Evolutionary conservation across 129 eudicot species (phyloP).

Genomic region (Apium graveolens): DNA sequence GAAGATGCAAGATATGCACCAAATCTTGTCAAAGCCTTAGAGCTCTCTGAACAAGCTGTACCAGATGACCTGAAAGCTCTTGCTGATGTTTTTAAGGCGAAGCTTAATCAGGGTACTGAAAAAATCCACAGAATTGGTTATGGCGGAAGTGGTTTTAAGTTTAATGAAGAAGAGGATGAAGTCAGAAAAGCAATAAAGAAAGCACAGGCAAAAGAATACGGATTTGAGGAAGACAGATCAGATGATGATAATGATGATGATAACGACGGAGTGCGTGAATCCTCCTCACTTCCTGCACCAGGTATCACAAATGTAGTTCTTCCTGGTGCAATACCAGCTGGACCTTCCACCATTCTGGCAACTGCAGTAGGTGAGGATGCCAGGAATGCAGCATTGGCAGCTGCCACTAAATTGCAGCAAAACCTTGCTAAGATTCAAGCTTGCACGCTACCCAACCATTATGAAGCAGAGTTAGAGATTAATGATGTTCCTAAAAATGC

Average conservation of each 20-base stretch:
- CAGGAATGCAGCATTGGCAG: constrained; percentile 64
- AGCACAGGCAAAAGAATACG: constrained; percentile 86
- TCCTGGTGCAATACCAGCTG: constrained; percentile 22
- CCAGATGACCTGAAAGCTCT: constrained; percentile 28
- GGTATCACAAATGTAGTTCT: constrained; percentile 16
- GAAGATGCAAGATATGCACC: constrained; percentile 29
- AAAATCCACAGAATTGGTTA: constrained; percentile 28
- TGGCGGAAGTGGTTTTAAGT: constrained; percentile 35
- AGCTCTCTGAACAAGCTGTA: constrained; percentile 25
- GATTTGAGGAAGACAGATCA: constrained; percentile 80
- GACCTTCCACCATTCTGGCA: constrained; percentile 11
- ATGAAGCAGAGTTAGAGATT: constrained; percentile 81
- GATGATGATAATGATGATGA: constrained; percentile 69
- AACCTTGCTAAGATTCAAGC: constrained; percentile 78
- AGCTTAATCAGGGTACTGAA: constrained; percentile 26
- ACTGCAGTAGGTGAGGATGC: constrained; percentile 41
- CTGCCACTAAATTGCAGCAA: constrained; percentile 72
- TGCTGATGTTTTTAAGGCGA: constrained; percentile 29
- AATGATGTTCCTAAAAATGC: constrained; percentile 90
- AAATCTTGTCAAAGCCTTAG: constrained; percentile 29
- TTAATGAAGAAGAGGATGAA: constrained; percentile 34
- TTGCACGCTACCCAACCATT: constrained; percentile 67
- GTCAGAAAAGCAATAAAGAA: constrained; percentile 73
- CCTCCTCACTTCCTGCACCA: constrained; percentile 11
- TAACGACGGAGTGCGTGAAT: constrained; percentile 58